These are phyloP conservation scores for Cucumis melo DNA, from an alignment of 306 rosid species.

Conservation along the genomic window DNA sequence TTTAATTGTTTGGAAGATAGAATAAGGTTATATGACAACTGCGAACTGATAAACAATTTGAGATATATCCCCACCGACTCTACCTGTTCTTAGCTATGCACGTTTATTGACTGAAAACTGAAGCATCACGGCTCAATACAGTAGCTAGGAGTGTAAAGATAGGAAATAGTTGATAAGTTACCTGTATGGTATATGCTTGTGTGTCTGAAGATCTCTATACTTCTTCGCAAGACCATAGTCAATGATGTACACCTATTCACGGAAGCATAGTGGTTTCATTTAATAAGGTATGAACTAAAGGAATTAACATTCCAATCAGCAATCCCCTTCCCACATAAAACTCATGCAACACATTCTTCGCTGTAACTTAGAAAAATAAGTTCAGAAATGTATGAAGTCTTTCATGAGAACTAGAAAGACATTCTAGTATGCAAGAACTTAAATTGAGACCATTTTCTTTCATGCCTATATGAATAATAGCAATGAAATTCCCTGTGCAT, in stretches of 20 bases:
- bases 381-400: neutral
- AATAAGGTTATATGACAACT: neutral
- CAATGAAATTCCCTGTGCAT: neutral
- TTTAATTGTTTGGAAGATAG: neutral
- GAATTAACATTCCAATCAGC: neutral
- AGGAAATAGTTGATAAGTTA: slow-evolving; percentile 13
- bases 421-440: neutral
- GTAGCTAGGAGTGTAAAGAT: neutral
- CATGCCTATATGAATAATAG: neutral
- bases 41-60: neutral
- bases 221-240: slow-evolving; percentile 87
- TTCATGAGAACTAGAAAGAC: neutral
- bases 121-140: neutral
- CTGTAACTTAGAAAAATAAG: neutral
- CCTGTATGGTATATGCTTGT: slow-evolving; percentile 74
- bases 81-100: neutral
- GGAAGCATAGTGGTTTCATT: slow-evolving; percentile 10
- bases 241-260: slow-evolving; percentile 51
- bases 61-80: neutral
- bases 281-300: neutral
- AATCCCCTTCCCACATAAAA: neutral
- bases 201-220: slow-evolving; percentile 49
- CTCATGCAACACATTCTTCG: neutral
- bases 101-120: neutral
- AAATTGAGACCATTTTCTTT: neutral